phyloP scores from a whole-genome alignment of 148 eudicot species.

The Vaccinium myrtillus region DNA sequence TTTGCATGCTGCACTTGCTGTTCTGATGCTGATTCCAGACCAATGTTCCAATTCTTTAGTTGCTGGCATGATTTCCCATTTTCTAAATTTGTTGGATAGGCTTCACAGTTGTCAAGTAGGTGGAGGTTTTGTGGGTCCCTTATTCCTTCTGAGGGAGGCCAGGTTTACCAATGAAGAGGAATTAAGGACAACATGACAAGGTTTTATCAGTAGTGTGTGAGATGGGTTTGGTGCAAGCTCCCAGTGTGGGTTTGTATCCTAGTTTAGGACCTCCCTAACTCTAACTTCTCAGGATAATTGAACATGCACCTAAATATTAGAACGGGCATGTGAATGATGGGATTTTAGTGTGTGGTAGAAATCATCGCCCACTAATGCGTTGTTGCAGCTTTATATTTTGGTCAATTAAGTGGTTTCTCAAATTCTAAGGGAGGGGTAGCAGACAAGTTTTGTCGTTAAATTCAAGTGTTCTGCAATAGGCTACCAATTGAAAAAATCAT shows the following conservation, averaged over 20 bases:
- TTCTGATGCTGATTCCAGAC: background rate
- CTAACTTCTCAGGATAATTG: background rate
- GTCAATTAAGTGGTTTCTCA: too few species aligned
- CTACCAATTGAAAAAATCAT: too few species aligned
- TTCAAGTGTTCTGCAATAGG: too few species aligned
- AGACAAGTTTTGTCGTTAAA: too few species aligned
- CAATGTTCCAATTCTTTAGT: background rate
- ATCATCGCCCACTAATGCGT: too few species aligned
- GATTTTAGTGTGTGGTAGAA: background rate
- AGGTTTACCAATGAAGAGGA: background rate
- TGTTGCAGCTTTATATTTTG: too few species aligned
- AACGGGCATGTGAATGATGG: background rate
- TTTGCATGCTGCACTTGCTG: background rate
- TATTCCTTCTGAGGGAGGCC: background rate
- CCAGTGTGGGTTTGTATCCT: background rate
- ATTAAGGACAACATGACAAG: background rate
- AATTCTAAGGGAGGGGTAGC: too few species aligned
- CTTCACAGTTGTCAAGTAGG: background rate
- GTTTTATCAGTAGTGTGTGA: background rate
- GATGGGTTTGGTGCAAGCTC: background rate
- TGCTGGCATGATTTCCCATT: background rate
- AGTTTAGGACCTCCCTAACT: background rate
- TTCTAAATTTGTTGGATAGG: background rate
- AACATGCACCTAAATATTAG: background rate
- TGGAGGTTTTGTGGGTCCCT: background rate